phyloP scores from a whole-genome alignment of 495 filamentous ascomycete species.

The Cercophora newfieldiana region DNA sequence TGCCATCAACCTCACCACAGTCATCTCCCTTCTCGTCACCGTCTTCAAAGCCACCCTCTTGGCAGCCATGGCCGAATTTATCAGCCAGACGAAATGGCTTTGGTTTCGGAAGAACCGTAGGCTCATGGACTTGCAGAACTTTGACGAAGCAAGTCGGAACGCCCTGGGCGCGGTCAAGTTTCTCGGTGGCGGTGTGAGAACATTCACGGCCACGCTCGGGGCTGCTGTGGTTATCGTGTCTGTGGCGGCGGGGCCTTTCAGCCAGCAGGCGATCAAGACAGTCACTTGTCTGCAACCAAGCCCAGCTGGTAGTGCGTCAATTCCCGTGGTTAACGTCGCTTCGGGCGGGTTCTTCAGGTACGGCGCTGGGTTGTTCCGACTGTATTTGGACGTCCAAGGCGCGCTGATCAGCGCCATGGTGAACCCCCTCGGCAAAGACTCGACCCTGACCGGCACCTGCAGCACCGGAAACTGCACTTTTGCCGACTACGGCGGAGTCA shows the following conservation, averaged over 20 bases:
- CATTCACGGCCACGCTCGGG: not conserved
- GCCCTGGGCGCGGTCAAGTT: not conserved
- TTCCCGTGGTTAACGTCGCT: not conserved
- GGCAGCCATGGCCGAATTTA: not conserved
- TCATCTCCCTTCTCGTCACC: not conserved
- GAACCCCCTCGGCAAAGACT: not conserved
- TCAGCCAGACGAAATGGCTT: slow-evolving; percentile 2
- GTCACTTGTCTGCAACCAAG: not conserved
- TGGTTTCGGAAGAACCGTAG: slow-evolving; percentile 3
- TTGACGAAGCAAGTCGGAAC: slow-evolving; percentile 5
- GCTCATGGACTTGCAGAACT: not conserved
- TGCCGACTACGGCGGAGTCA: not conserved
- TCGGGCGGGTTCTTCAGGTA: not conserved
- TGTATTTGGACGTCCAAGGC: not conserved
- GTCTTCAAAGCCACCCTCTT: slow-evolving; percentile 7
- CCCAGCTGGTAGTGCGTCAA: not conserved
- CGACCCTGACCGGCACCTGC: not conserved
- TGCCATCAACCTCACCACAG: slow-evolving; percentile 3
- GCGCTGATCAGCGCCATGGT: not conserved
- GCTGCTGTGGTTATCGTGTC: not conserved
- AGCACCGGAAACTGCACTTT: slow-evolving; percentile 12
- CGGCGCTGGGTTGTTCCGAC: not conserved
- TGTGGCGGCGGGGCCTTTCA: not conserved
- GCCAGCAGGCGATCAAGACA: slow-evolving; percentile 8
- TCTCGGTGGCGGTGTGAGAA: not conserved